phyloP scores from a whole-genome alignment of 805 yeast species.

The Metschnikowia orientalis region DNA sequence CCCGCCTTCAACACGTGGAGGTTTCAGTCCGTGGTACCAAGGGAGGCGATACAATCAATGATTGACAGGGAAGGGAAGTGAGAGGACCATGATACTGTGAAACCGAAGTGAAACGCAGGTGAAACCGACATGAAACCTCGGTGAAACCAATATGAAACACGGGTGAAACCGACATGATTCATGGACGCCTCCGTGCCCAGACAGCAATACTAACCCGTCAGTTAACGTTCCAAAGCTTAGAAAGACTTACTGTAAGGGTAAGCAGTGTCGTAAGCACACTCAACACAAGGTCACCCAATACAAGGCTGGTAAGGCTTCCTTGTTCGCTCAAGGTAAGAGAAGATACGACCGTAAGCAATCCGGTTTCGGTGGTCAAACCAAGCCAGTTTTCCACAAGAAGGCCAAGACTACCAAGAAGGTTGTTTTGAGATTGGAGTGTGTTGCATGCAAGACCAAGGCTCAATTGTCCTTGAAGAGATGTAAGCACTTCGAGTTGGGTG shows the following conservation, averaged over 20 bases:
- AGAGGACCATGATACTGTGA: too few relatives aligned
- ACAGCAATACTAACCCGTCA: constrained; percentile 32
- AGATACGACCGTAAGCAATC: constrained; percentile 99
- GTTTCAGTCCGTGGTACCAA: too few relatives aligned
- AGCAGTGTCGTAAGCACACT: constrained; percentile 98
- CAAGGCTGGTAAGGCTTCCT: constrained; percentile 99
- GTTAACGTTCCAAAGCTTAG: constrained; percentile 99
- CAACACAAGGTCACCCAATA: constrained; percentile 99
- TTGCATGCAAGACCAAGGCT: constrained; percentile 96
- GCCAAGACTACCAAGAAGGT: constrained; percentile 99
- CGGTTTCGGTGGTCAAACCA: constrained; percentile 99
- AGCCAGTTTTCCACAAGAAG: constrained; percentile 99
- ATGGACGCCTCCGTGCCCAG: too few relatives aligned
- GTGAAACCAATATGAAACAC: too few relatives aligned
- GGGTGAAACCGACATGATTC: too few relatives aligned
- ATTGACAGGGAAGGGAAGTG: too few relatives aligned
- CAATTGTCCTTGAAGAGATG: constrained; percentile 98
- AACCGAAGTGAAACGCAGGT: too few relatives aligned
- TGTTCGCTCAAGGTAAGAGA: constrained; percentile 99
- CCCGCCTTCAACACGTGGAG: too few relatives aligned
- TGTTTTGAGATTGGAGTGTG: constrained; percentile 98
- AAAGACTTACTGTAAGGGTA: constrained; percentile 99
- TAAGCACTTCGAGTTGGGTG: constrained; percentile 99
- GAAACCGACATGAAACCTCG: too few relatives aligned
- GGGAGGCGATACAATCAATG: too few relatives aligned